Evolutionary conservation across 1,284 basidiomycete species (phyloP).

Genomic region (Xerocomus amazonicus): DNA sequence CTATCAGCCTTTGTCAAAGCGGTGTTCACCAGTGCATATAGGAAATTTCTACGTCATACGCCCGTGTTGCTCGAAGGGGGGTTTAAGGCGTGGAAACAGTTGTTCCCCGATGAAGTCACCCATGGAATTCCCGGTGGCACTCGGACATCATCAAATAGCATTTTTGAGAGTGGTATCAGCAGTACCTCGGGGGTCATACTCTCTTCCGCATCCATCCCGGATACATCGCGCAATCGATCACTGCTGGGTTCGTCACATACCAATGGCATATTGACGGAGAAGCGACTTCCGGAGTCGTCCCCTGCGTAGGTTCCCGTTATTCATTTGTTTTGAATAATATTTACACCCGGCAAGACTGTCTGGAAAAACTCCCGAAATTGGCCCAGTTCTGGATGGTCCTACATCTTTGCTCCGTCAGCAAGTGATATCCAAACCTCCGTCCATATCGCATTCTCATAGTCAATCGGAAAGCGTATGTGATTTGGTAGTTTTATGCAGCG

Average conservation of each 20-base stretch:
- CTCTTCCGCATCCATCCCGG: constrained; percentile 22
- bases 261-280: constrained; percentile 20
- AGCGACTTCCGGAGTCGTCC: constrained; percentile 16
- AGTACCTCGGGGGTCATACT: constrained; percentile 27
- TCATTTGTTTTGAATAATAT: constrained; percentile 3
- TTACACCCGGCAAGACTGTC: constrained; percentile 14
- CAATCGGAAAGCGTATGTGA: constrained; percentile 44
- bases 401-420: constrained; percentile 36
- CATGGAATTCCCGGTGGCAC: constrained; percentile 25
- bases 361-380: constrained; percentile 14
- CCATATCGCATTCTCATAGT: constrained; percentile 38
- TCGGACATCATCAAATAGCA: constrained; percentile 20
- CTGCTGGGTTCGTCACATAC: constrained; percentile 7
- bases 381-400: constrained; percentile 24
- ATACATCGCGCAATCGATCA: constrained; percentile 18
- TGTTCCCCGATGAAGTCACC: constrained; percentile 51
- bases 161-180: constrained; percentile 26
- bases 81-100: constrained; percentile 75
- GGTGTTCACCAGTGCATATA: constrained; percentile 72
- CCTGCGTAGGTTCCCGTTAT: constrained; percentile 17
- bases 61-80: constrained; percentile 89
- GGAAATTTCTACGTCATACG: constrained; percentile 69
- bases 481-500: neutral
- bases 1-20: constrained; percentile 61
- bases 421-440: constrained; percentile 37